These are phyloP conservation scores for Thinopyrum obtusiflorum DNA, from an alignment of 202 grass and related monocot species.

Conservation along the genomic window DNA sequence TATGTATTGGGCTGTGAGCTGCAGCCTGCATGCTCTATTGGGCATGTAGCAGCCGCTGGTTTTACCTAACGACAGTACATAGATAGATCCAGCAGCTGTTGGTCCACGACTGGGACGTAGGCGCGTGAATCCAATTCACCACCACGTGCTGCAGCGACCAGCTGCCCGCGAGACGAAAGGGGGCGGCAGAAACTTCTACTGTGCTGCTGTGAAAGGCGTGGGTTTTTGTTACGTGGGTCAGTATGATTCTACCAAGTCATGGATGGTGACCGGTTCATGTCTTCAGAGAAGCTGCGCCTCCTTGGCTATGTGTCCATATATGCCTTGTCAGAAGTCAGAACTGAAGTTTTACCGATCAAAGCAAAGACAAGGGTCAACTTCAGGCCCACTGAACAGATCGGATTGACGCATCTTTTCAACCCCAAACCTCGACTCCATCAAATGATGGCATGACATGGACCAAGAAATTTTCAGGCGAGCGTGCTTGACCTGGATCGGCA, in stretches of 20 bases:
- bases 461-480: background rate
- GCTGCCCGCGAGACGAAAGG: background rate
- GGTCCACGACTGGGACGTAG: constrained; percentile 19
- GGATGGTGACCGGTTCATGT: background rate
- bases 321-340: background rate
- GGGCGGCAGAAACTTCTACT: background rate
- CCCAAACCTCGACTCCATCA: background rate
- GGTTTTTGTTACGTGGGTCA: background rate
- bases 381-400: too few species aligned
- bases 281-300: background rate
- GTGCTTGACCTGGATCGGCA: background rate
- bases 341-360: background rate
- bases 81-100: background rate
- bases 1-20: background rate
- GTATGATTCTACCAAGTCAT: background rate
- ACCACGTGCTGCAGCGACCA: background rate
- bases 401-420: background rate
- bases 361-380: too few species aligned
- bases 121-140: constrained; percentile 17
- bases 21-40: background rate
- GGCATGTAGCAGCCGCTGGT: background rate
- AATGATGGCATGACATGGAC: background rate
- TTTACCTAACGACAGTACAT: background rate
- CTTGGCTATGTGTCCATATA: background rate
- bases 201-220: background rate